Evolutionary conservation across 2,329 filamentous ascomycete genomes (phyloP).

Genomic region (Colletotrichum nymphaeae): DNA sequence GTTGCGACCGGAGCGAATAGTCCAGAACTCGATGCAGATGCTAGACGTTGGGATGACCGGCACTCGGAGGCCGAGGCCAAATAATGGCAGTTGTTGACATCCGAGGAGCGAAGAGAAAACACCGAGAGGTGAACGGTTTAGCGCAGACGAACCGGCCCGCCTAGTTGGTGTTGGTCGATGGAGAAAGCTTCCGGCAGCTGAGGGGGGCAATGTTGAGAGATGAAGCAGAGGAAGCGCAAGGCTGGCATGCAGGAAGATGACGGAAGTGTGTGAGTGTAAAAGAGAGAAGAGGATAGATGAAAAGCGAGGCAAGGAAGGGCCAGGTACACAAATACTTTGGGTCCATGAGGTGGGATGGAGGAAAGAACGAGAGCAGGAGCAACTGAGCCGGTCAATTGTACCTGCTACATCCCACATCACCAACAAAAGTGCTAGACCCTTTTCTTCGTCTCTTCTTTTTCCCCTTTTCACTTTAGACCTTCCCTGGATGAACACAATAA

Average conservation of each 20-base stretch:
- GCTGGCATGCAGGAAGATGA: neutral
- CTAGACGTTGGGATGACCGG: neutral
- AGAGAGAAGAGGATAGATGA: neutral
- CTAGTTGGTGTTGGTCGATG: neutral
- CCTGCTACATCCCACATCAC: neutral
- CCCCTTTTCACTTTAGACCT: neutral
- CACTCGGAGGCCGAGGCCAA: conserved; percentile 4
- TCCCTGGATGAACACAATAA: neutral
- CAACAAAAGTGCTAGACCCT: conserved; percentile 1
- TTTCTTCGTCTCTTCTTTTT: neutral
- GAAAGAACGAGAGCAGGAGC: neutral
- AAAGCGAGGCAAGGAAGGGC: neutral
- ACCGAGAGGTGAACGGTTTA: neutral
- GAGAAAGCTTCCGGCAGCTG: neutral
- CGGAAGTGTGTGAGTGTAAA: neutral
- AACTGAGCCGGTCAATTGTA: neutral
- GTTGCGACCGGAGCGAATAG: neutral
- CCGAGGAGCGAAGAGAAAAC: neutral
- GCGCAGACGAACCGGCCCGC: neutral
- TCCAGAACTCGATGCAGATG: neutral
- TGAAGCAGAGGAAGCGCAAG: neutral
- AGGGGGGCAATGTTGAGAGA: neutral
- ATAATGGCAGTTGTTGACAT: neutral
- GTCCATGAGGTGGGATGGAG: neutral
- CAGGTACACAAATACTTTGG: neutral